Base-by-base conservation (phyloP, 331 rosid species). In the Quercus lobata region DNA sequence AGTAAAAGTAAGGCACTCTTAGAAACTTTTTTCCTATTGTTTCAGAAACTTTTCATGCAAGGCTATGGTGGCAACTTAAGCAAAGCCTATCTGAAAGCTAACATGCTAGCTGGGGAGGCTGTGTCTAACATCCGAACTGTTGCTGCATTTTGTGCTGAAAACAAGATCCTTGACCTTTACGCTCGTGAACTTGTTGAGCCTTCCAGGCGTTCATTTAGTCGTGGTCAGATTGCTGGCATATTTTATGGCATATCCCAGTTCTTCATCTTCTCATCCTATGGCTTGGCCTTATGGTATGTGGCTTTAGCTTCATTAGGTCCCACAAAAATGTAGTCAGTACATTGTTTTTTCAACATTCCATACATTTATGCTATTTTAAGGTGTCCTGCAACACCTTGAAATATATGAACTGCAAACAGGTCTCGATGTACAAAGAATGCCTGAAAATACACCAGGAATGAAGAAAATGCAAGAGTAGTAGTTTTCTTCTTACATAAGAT, bases 1-100 rank as follows among this genome's bases (percentile, higher is more conserved):
- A 32, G 21, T 34, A 15, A 68, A 4, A 16, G n/a, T 3, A 30
- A 30, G 18, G 17, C 22, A 34, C 16, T 76, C 78, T 76, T 69
- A 57, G 61, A 63, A 76, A 24, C 41, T 80, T 73, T 55, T 29
- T 73, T 6, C 21, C 4, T 30, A 61, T 69, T 77, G 71, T 84
- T 82, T 74, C 92, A 95, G 99, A 95, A 89, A 88, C 94, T 95
- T 77, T 95, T 95, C 86, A 86, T 95, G 91, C 72, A 93, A 90
- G 99, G 99, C 69, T 95, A 88, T 68, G 98, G 98, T 79, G 99
- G 99, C n/a, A 95, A 95, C 93, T 89, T 95, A 90, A 95, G 97
- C 94, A 93, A 91, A 82, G 96, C 97, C 72, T 93, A 95, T 86
- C 91, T 93, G 63, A 95, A 89, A 85, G 98, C 98, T 54, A 95